Evolutionary conservation across 768 basidiomycete genomes (phyloP).

Genomic region (Ramaria rubella): DNA sequence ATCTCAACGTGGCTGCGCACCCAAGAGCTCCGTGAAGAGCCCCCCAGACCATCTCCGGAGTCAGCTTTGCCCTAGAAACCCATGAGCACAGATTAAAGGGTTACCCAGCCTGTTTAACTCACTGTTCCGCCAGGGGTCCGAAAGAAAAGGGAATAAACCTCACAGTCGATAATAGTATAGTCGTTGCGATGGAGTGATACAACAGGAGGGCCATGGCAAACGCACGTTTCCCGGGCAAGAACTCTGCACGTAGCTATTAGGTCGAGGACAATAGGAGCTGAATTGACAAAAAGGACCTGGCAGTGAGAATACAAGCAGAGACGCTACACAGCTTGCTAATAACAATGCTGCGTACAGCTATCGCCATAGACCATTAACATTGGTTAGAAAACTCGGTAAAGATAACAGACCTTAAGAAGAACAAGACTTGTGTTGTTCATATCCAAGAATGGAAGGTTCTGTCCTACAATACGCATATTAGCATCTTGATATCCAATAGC

Average conservation of each 20-base stretch:
- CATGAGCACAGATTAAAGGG: neutral
- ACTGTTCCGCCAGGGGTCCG: slow-evolving; percentile 56
- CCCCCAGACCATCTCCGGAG: slow-evolving; percentile 72
- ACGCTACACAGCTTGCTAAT: slow-evolving; percentile 52
- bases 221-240: slow-evolving; percentile 79
- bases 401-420: slow-evolving; percentile 55
- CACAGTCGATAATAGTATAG: slow-evolving; percentile 67
- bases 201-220: slow-evolving; percentile 68
- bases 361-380: neutral
- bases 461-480: slow-evolving; percentile 1
- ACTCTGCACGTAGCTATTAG: slow-evolving; percentile 40
- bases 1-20: neutral
- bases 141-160: slow-evolving; percentile 74
- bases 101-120: slow-evolving; percentile 24
- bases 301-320: slow-evolving; percentile 59
- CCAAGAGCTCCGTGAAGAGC: slow-evolving; percentile 60
- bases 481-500: neutral
- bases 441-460: slow-evolving; percentile 64
- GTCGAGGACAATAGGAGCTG: neutral
- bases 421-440: slow-evolving; percentile 78
- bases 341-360: slow-evolving; percentile 67
- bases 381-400: neutral
- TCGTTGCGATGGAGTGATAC: slow-evolving; percentile 70
- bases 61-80: slow-evolving; percentile 45
- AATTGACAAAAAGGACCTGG: slow-evolving; percentile 43